A percentile compares a stretch with the other conserved stretches of the same genome.
Conservation (phyloP, 805 yeast genomes). For the Cyberlindnera bimundalis region DNA sequence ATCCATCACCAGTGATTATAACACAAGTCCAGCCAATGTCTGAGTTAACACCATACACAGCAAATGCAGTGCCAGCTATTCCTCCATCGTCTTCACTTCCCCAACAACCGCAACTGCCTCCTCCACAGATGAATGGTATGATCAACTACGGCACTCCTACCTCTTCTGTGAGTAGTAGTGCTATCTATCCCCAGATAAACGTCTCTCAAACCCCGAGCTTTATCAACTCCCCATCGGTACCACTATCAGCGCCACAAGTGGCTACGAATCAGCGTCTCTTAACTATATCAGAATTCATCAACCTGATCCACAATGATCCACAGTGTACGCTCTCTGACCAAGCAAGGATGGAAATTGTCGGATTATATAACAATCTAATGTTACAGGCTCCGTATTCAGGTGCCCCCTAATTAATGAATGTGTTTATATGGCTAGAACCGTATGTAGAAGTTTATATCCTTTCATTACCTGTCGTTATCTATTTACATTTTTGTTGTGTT, state of each 20-base stretch:
- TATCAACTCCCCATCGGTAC: not conserved
- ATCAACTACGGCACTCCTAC: conserved; percentile 3
- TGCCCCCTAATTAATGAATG: not conserved
- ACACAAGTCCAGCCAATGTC: conserved; percentile 26
- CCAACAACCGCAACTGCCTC: not conserved
- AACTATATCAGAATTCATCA: conserved; percentile 12
- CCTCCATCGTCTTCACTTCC: not conserved
- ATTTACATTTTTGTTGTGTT: conserved; percentile 1
- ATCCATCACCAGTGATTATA: conserved; percentile 1
- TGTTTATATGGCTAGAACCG: not conserved
- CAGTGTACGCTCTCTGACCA: conserved; percentile 9
- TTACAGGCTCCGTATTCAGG: not conserved
- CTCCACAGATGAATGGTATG: not conserved
- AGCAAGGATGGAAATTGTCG: conserved; percentile 11
- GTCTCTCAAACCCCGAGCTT: not conserved
- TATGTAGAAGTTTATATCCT: not conserved
- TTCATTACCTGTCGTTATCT: conserved; percentile 9
- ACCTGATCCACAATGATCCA: conserved; percentile 11
- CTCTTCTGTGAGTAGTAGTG: not conserved
- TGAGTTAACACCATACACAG: conserved; percentile 11
- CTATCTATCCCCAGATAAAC: not conserved
- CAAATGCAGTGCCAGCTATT: not conserved
- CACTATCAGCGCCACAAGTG: not conserved
- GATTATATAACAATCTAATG: conserved; percentile 2
- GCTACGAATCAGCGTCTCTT: conserved; percentile 1